These are phyloP conservation scores for Skeletonema marinoi DNA, from an alignment of 108 stramenopile species.

Conservation along the genomic window DNA sequence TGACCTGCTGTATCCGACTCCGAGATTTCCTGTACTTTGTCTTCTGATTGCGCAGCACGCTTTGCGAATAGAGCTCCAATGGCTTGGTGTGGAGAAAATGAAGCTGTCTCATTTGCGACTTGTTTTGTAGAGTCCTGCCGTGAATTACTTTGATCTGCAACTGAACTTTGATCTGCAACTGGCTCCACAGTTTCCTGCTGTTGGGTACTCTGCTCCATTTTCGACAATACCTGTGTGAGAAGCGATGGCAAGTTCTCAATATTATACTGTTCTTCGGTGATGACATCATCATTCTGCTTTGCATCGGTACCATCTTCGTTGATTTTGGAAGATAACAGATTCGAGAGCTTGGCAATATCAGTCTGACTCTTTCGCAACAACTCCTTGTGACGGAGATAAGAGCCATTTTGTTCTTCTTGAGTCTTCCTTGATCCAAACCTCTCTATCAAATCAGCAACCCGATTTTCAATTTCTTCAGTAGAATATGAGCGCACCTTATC, in stretches of 20 bases:
- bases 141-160: not conserved
- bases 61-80: not conserved
- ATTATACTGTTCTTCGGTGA: conserved; percentile 2
- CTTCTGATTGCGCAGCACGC: not conserved
- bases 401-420: conserved; percentile 4
- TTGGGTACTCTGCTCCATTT: conserved; percentile 17
- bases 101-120: conserved; percentile 7
- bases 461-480: conserved; percentile 40
- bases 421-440: conserved; percentile 21
- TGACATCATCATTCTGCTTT: not conserved
- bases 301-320: conserved; percentile 3
- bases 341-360: conserved; percentile 29
- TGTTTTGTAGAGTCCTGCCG: not conserved
- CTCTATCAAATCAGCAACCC: conserved; percentile 24
- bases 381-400: conserved; percentile 11
- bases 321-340: conserved; percentile 28
- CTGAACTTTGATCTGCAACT: not conserved
- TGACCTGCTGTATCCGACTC: not conserved
- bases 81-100: not conserved
- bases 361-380: conserved; percentile 23
- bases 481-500: not conserved
- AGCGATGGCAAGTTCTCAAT: conserved; percentile 35
- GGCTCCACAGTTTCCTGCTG: not conserved
- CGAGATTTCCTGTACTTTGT: not conserved
- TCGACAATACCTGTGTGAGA: conserved; percentile 27